Percentiles rank a stretch among this genome's conserved stretches.
These are phyloP conservation scores for Cenococcum geophilum DNA, from an alignment of 495 filamentous ascomycete genomes.

Conservation along the genomic window DNA sequence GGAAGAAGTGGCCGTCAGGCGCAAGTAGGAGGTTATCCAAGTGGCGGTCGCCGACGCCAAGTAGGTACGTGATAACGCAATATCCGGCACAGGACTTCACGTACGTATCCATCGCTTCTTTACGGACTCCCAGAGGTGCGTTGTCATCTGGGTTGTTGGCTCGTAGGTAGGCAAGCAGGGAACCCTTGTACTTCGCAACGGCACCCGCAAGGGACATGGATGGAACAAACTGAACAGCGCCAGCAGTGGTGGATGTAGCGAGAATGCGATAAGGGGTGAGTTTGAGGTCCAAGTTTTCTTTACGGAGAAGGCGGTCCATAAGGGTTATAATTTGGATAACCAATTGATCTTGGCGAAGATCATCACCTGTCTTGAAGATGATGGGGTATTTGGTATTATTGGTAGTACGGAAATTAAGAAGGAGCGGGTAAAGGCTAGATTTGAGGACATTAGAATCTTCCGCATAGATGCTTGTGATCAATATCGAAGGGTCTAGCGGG, in stretches of 20 bases:
- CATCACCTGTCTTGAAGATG: conserved; percentile 95
- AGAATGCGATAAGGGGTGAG: conserved; percentile 93
- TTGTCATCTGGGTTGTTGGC: conserved; percentile 83
- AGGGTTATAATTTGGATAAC: conserved; percentile 97
- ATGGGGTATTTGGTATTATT: conserved; percentile 76
- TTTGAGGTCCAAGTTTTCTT: conserved; percentile 95
- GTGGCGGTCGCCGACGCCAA: conserved; percentile 96
- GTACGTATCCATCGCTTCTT: conserved; percentile 91
- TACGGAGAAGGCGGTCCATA: conserved; percentile 93
- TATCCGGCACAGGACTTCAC: conserved; percentile 95
- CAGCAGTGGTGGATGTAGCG: conserved; percentile 81
- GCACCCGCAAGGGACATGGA: conserved; percentile 77
- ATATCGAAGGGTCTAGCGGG: conserved; percentile 78
- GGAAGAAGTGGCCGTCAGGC: conserved; percentile 93
- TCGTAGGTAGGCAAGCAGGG: conserved; percentile 78
- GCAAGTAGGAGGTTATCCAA: conserved; percentile 91
- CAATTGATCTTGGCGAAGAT: conserved; percentile 93
- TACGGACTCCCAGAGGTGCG: conserved; percentile 78
- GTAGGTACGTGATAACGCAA: conserved; percentile 96
- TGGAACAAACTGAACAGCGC: conserved; percentile 86
- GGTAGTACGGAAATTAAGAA: conserved; percentile 80
- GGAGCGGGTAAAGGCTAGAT: conserved; percentile 82
- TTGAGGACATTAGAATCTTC: conserved; percentile 92
- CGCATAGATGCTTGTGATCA: conserved; percentile 70
- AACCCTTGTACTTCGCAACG: conserved; percentile 70